A percentile compares a stretch with the other conserved stretches of the same genome.
Conservation (phyloP, 306 rosid genomes). For the Gleditsia sinensis region DNA sequence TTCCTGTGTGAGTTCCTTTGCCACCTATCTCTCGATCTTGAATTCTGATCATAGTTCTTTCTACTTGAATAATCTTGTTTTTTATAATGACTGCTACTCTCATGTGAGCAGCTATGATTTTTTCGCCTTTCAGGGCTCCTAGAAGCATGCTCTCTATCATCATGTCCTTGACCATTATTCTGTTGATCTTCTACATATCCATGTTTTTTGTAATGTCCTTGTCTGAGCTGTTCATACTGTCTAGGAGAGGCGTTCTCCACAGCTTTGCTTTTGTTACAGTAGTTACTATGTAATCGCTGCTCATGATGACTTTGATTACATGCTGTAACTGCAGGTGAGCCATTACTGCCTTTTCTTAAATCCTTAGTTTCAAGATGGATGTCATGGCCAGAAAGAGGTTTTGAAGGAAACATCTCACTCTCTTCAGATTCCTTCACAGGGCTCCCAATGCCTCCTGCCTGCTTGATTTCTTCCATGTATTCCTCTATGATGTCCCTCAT, state of each 20-base stretch:
- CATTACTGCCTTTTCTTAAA: slow-evolving; percentile 38
- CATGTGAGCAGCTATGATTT: slow-evolving; percentile 46
- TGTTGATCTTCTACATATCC: slow-evolving; percentile 44
- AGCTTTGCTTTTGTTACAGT: slow-evolving; percentile 33
- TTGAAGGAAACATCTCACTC: slow-evolving; percentile 37
- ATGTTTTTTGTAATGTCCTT: slow-evolving; percentile 34
- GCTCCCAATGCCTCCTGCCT: slow-evolving; percentile 71
- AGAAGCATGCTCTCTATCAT: slow-evolving; percentile 42
- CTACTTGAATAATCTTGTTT: slow-evolving; percentile 45
- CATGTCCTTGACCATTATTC: slow-evolving; percentile 31
- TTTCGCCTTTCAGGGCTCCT: slow-evolving; percentile 57
- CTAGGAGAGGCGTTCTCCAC: slow-evolving; percentile 34
- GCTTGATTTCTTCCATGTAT: slow-evolving; percentile 79
- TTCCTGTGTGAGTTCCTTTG: slow-evolving; percentile 41
- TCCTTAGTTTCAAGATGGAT: slow-evolving; percentile 35
- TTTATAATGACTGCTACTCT: slow-evolving; percentile 36
- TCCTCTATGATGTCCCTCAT: slow-evolving; percentile 80
- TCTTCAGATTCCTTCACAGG: slow-evolving; percentile 53
- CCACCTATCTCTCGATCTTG: slow-evolving; percentile 45
- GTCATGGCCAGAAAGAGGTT: slow-evolving; percentile 43
- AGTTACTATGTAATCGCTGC: slow-evolving; percentile 39
- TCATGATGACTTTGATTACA: slow-evolving; percentile 40
- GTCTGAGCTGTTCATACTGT: slow-evolving; percentile 43
- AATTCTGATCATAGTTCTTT: slow-evolving; percentile 37
- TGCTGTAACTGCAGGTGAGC: slow-evolving; percentile 36